Evolutionary conservation across 2,329 filamentous ascomycete species (phyloP).

Genomic region (Lasiodiplodia sp.): DNA sequence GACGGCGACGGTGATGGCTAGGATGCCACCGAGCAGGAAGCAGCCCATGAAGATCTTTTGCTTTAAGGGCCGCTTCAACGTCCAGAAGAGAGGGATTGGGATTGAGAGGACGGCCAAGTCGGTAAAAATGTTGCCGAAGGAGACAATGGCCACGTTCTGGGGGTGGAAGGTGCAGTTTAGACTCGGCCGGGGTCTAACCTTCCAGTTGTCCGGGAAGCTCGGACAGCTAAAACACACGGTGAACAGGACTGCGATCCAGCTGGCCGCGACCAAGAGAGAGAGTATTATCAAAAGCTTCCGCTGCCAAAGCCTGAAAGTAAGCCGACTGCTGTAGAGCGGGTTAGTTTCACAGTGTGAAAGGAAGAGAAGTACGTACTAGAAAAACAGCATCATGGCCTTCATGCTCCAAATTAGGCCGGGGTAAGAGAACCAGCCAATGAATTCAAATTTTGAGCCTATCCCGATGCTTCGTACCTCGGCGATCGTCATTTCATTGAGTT

Average conservation of each 20-base stretch:
- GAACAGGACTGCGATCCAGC: constrained; percentile 43
- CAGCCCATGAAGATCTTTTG: constrained; percentile 45
- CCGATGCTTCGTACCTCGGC: not conserved
- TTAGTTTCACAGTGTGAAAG: constrained; percentile 33
- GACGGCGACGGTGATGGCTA: constrained; percentile 47
- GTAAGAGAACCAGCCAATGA: constrained; percentile 36
- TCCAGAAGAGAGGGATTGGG: constrained; percentile 45
- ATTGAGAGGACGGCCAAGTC: constrained; percentile 43
- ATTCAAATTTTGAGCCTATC: constrained; percentile 15
- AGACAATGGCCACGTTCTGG: constrained; percentile 42
- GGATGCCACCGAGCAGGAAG: constrained; percentile 44
- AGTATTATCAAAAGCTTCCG: constrained; percentile 41
- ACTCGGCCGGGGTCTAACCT: constrained; percentile 39
- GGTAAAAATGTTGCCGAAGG: constrained; percentile 43
- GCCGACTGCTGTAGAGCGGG: constrained; percentile 35
- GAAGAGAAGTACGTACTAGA: constrained; percentile 32
- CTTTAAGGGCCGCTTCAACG: constrained; percentile 39
- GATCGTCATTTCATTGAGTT: not conserved
- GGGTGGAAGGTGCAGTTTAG: constrained; percentile 40
- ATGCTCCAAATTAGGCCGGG: constrained; percentile 47
- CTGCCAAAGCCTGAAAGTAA: constrained; percentile 44
- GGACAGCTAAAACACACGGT: constrained; percentile 41
- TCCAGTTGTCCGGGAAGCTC: constrained; percentile 40
- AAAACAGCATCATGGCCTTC: constrained; percentile 43
- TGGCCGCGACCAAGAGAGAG: constrained; percentile 35